These are phyloP conservation scores for Alternaria sp. DNA, from an alignment of 2,329 filamentous ascomycete genomes.

Conservation along the genomic window DNA sequence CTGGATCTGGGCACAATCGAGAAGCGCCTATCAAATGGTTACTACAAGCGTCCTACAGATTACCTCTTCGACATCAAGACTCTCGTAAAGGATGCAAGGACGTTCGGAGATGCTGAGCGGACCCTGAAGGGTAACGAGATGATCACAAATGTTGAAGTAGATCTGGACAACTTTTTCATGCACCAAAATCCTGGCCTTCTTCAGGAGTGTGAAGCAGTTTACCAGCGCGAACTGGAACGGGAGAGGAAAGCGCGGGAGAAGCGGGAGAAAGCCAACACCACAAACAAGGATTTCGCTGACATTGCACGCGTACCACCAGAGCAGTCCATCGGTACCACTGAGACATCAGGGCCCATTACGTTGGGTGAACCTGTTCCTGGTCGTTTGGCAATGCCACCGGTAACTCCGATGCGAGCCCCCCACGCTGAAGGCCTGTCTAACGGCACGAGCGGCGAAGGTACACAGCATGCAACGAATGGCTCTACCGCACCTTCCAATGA, in stretches of 20 bases:
- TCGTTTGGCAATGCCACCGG: slow-evolving; percentile 54
- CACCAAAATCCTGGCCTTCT: slow-evolving; percentile 63
- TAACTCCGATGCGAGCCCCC: slow-evolving; percentile 48
- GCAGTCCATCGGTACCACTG: slow-evolving; percentile 55
- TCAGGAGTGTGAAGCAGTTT: slow-evolving; percentile 81
- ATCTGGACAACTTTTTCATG: slow-evolving; percentile 73
- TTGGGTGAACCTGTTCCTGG: slow-evolving; percentile 72
- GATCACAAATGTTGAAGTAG: slow-evolving; percentile 90
- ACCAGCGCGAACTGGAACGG: slow-evolving; percentile 69
- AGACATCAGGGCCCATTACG: slow-evolving; percentile 57
- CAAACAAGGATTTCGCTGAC: slow-evolving; percentile 53
- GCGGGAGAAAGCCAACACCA: slow-evolving; percentile 49
- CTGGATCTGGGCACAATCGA: slow-evolving; percentile 92
- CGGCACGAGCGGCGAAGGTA: slow-evolving; percentile 56
- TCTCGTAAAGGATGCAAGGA: slow-evolving; percentile 83
- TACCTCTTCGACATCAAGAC: slow-evolving; percentile 88
- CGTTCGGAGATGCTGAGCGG: slow-evolving; percentile 81
- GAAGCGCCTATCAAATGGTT: slow-evolving; percentile 94
- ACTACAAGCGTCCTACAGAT: slow-evolving; percentile 88
- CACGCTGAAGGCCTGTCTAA: slow-evolving; percentile 67
- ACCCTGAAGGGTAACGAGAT: slow-evolving; percentile 90
- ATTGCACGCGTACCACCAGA: slow-evolving; percentile 53
- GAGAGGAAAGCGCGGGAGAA: slow-evolving; percentile 71
- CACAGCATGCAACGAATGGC: slow-evolving; percentile 52
- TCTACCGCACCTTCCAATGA: slow-evolving; percentile 55